Conservation (phyloP, 1,284 basidiomycete species). For the Ceratobasidium sp. region DNA sequence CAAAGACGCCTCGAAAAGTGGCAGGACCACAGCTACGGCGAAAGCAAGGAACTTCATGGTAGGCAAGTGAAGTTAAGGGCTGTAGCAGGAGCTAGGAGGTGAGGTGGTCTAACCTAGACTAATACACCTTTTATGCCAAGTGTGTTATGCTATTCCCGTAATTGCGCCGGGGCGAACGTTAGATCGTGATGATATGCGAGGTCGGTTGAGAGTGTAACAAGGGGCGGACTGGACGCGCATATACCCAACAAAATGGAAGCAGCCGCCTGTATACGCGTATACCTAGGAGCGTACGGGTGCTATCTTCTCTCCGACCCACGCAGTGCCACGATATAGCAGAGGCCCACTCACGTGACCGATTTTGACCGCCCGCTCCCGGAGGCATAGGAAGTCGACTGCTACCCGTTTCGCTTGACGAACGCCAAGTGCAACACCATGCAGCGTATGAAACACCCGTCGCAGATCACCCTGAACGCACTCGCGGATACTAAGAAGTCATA, state of each 20-base stretch:
- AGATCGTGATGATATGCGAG: constrained; percentile 29
- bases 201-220: not conserved
- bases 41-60: constrained; percentile 32
- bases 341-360: not conserved
- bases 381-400: not conserved
- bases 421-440: constrained; percentile 3
- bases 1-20: constrained; percentile 20
- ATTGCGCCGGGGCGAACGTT: not conserved
- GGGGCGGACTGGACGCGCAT: not conserved
- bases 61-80: not conserved
- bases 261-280: constrained; percentile 15
- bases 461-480: too few relatives aligned
- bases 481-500: too few relatives aligned
- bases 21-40: constrained; percentile 10
- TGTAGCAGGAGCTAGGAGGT: not conserved
- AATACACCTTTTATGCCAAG: not conserved
- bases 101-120: not conserved
- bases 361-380: not conserved
- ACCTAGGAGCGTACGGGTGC: not conserved
- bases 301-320: constrained; percentile 5
- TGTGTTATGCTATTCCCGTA: not conserved
- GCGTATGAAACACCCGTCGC: too few relatives aligned
- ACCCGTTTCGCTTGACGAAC: constrained; percentile 8
- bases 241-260: constrained; percentile 13
- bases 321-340: not conserved